A percentile compares a stretch with the other conserved stretches of the same genome.
Evolutionary conservation across 805 yeast genomes (phyloP).

Genomic region (Candida germanica): DNA sequence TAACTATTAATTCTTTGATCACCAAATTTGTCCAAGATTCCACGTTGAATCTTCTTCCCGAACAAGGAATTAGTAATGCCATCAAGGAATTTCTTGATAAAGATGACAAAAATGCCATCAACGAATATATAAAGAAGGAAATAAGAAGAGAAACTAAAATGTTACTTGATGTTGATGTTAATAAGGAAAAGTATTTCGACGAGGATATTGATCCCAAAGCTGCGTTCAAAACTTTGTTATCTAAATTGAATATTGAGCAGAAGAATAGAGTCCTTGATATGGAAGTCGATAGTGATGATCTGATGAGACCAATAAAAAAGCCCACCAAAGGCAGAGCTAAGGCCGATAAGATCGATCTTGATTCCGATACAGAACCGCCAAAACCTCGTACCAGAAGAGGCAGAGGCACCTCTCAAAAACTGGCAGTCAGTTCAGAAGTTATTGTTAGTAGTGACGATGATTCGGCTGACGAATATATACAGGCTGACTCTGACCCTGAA

Average conservation of each 20-base stretch:
- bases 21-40: slow-evolving; percentile 60
- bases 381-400: not conserved
- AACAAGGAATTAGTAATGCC: slow-evolving; percentile 69
- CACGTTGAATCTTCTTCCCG: slow-evolving; percentile 67
- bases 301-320: not conserved
- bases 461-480: slow-evolving; percentile 1
- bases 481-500: not conserved
- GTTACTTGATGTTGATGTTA: slow-evolving; percentile 42
- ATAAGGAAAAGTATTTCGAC: slow-evolving; percentile 32
- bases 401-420: not conserved
- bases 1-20: slow-evolving; percentile 38
- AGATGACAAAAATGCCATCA: slow-evolving; percentile 74
- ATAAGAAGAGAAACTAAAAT: slow-evolving; percentile 50
- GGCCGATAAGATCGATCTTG: not conserved
- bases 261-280: not conserved
- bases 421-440: not conserved
- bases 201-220: slow-evolving; percentile 25
- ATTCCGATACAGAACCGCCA: not conserved
- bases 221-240: slow-evolving; percentile 44
- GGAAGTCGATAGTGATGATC: slow-evolving; percentile 1
- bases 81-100: slow-evolving; percentile 71
- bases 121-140: slow-evolving; percentile 58
- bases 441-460: slow-evolving; percentile 5
- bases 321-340: not conserved
- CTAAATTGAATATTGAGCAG: slow-evolving; percentile 30